phyloP scores from a whole-genome alignment of 228 moss, liverwort and hornwort genomes.

The Sphagnum magellanicum region DNA sequence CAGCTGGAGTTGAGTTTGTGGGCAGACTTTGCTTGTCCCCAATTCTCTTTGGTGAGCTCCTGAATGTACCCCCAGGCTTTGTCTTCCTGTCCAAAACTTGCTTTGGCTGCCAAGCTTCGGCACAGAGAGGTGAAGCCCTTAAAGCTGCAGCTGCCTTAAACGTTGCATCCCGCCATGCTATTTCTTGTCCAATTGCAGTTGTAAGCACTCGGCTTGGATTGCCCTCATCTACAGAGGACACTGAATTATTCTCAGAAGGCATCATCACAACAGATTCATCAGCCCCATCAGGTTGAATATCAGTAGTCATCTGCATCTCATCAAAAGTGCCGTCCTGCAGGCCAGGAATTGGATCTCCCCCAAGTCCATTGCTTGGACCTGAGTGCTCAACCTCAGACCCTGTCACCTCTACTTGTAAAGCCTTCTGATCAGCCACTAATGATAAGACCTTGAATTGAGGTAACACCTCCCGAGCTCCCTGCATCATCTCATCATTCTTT shows the following conservation, averaged over 20 bases:
- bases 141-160: constrained; percentile 8
- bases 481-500: neutral
- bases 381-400: neutral
- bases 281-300: neutral
- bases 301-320: neutral
- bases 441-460: neutral
- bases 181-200: constrained; percentile 1
- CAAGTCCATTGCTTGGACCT: too few relatives aligned
- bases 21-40: neutral
- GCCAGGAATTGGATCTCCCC: neutral
- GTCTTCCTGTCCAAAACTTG: neutral
- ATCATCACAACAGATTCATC: too few relatives aligned
- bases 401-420: neutral
- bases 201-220: neutral
- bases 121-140: constrained; percentile 3
- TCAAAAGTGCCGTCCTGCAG: neutral
- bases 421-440: neutral
- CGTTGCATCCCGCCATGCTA: constrained; percentile 9
- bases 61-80: neutral
- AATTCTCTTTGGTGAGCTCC: neutral
- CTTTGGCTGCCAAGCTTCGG: neutral
- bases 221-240: neutral
- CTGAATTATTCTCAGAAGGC: neutral
- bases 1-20: constrained; percentile 1
- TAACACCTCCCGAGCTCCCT: neutral